A percentile compares a stretch with the other conserved stretches of the same genome.
Evolutionary conservation across 2,329 filamentous ascomycete genomes (phyloP).

Genomic region (Sporothrix inflata): DNA sequence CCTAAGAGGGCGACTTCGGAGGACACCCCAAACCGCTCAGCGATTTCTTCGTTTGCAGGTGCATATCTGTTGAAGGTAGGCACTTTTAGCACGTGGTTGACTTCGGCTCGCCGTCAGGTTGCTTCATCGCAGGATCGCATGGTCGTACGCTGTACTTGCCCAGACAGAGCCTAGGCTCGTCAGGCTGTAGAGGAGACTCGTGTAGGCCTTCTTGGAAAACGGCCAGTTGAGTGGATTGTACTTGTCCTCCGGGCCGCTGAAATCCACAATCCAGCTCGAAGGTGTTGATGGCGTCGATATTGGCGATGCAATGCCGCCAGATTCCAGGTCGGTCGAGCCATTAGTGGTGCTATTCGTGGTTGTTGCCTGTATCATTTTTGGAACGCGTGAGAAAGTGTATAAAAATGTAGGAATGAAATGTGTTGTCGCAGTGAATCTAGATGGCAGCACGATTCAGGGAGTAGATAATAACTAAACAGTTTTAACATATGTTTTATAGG

Average conservation of each 20-base stretch:
- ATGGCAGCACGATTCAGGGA: no score
- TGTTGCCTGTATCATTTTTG: neutral
- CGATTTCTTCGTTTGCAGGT: constrained; percentile 21
- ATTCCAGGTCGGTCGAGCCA: neutral
- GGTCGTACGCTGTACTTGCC: constrained; percentile 25
- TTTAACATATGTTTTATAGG: neutral
- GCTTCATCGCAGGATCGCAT: neutral
- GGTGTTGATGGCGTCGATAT: neutral
- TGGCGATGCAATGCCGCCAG: neutral
- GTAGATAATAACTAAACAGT: no score
- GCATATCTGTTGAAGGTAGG: constrained; percentile 7
- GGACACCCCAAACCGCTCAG: constrained; percentile 19
- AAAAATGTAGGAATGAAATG: no score
- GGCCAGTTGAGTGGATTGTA: constrained; percentile 25
- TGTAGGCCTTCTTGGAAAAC: constrained; percentile 18
- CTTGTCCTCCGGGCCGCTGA: constrained; percentile 15
- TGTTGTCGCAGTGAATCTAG: no score
- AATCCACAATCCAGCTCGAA: constrained; percentile 2
- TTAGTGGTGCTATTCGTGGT: neutral
- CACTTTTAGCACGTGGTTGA: neutral
- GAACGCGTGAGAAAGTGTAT: no score
- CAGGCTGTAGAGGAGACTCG: constrained; percentile 26
- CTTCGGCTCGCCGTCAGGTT: neutral
- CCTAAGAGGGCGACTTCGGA: constrained; percentile 23
- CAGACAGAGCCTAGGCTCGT: constrained; percentile 25